These are phyloP conservation scores for Nakaseomyces kungkrabaensis DNA, from an alignment of 1,139 yeast genomes.

Conservation along the genomic window DNA sequence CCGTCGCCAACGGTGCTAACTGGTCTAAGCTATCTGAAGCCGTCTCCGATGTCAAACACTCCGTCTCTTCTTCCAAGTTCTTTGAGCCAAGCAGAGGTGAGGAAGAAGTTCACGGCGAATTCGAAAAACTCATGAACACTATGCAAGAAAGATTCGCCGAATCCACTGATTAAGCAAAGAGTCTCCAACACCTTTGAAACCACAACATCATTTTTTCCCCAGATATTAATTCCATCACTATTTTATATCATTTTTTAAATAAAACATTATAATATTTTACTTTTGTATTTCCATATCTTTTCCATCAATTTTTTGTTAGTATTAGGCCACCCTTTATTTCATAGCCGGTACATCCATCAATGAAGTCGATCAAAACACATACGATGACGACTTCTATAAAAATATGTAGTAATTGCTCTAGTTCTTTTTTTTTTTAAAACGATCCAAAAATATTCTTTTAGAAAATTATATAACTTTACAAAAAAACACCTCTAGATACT, in stretches of 20 bases:
- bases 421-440: not conserved
- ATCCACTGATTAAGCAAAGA: constrained; percentile 61
- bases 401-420: too few relatives aligned
- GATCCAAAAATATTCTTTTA: constrained; percentile 1
- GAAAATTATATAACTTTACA: not conserved
- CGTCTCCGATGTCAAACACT: constrained; percentile 82
- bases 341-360: too few relatives aligned
- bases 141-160: constrained; percentile 91
- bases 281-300: too few relatives aligned
- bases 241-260: too few relatives aligned
- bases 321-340: not conserved
- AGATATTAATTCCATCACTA: too few relatives aligned
- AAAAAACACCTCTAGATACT: constrained; percentile 2
- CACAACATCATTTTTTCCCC: not conserved
- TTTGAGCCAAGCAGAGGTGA: constrained; percentile 92
- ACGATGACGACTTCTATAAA: too few relatives aligned
- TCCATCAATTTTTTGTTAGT: not conserved
- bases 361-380: too few relatives aligned
- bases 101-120: constrained; percentile 65
- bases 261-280: too few relatives aligned
- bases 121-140: constrained; percentile 59
- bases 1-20: constrained; percentile 84
- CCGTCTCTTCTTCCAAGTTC: constrained; percentile 90
- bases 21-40: constrained; percentile 89
- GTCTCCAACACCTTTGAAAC: not conserved